Base-by-base conservation (phyloP, 441 rosid genomes). In the Pelargonium myrrhifolium region DNA sequence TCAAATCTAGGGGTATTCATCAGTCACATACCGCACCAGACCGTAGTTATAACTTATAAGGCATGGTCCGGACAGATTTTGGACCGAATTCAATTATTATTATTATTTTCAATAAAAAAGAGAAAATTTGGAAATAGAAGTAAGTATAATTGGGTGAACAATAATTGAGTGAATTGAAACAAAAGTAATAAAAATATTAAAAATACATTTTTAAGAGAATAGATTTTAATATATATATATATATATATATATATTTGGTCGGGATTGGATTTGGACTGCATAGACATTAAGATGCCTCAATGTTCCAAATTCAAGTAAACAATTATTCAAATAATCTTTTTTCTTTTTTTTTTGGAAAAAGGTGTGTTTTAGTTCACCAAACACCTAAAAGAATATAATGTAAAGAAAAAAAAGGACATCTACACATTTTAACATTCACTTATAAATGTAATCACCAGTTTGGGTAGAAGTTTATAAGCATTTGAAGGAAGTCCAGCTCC, bases 401-500 rank as follows among this genome's bases (percentile, higher is more conserved):
- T 55, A 56, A 56, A 14, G 21, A 9, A 56, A 3, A 20, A 6
- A 9, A 2, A 10, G 15, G 15, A 12, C 12, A 45, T 12, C 4
- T 45, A 10, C 3, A 17, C 15, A 45, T 31, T 12, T 45, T 60
- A 24, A 26, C 17, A 26, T 24, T 60, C 39, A 60, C 64, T 58
- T 58, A 2, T 21, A 22, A 58, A 24, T 22, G 17, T 60, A 60
- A 4, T 76, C 83, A 93, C 98, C 98, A 96, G 67, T 80, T 81
- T 82, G 15, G 84, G 90, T 70, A 96, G 85, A 83, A 89, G 90
- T 78, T 93, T 84, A 68, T 81, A 82, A 65, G 97, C 99, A 80
- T 87, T 87, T 66, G 89, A 69, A 72, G 98, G 98, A 68, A 96
- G 86, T 73, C 98, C 98, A 81, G 86, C 96, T 75, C 99, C 99